These are phyloP conservation scores for Xerocomus brunneocitrinus DNA, from an alignment of 768 basidiomycete species.

Conservation along the genomic window DNA sequence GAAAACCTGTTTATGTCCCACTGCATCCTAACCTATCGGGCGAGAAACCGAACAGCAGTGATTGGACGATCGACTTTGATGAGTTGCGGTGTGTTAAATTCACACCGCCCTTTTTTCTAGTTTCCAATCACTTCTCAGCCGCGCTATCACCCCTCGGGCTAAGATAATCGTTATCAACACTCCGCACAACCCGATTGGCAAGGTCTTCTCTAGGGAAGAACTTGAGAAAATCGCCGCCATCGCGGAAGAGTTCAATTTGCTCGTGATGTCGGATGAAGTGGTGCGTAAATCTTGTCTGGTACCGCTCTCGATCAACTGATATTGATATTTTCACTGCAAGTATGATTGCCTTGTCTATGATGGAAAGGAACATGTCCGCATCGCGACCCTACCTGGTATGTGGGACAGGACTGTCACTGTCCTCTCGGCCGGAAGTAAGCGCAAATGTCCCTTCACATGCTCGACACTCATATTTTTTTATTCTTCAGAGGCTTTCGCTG, in stretches of 20 bases:
- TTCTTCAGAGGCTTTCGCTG: conserved; percentile 84
- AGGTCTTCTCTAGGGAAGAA: conserved; percentile 84
- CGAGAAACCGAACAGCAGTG: conserved; percentile 52
- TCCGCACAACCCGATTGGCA: conserved; percentile 97
- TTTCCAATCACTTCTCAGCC: conserved; percentile 37
- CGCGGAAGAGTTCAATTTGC: conserved; percentile 86
- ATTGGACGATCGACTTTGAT: conserved; percentile 89
- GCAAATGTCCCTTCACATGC: neutral
- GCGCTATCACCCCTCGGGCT: conserved; percentile 80
- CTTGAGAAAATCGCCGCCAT: conserved; percentile 80
- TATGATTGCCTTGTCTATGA: conserved; percentile 94
- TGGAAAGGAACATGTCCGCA: conserved; percentile 82
- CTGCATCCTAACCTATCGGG: conserved; percentile 74
- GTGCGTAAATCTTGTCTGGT: conserved; percentile 41
- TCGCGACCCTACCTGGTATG: conserved; percentile 95
- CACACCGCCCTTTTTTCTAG: neutral
- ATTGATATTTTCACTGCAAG: conserved; percentile 34
- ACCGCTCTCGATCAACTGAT: neutral
- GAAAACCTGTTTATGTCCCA: conserved; percentile 90
- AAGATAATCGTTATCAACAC: conserved; percentile 97
- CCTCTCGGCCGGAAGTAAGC: conserved; percentile 89
- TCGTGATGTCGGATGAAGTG: conserved; percentile 96
- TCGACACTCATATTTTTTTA: neutral
- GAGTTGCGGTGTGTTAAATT: conserved; percentile 63
- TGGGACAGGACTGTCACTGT: conserved; percentile 98